Evolutionary conservation across 106 monocot species (phyloP), one percentile per base, ranked within the genome.

Genomic region (Agapanthus africanus): DNA sequence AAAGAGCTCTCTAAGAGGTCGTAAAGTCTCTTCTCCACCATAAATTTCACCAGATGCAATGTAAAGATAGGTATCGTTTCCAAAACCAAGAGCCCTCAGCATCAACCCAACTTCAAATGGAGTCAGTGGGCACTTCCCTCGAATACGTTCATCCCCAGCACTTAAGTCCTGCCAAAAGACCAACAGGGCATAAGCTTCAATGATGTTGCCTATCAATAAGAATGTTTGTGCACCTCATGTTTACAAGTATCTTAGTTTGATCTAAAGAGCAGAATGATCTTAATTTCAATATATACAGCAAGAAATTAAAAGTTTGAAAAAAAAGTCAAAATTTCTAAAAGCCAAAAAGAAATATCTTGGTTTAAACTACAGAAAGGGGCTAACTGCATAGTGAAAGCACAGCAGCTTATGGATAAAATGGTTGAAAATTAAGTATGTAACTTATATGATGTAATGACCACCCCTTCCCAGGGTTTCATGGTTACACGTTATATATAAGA

Each of bases 1-100:
- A 79, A 97, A 97, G 41, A 92, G 86, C 4, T 80, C 74, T 69
- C 72, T 80, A 11, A 97, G 88, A 69, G 92, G 92, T 35, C 56
- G 65, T 30, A 92, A 67, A 54, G 92, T 90, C 54, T 77, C 54
- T 65, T 90, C 87, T 66, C 92, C 97, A 27, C 91, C 92, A 79
- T 92, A 92, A 74, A 92, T 92, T 40, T 87, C 97, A 61, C 97
- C 97, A 36, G 97, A 89, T 70, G 97, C 97, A 69, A 97, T 70
- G 61, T 97, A 97, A 50, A 97, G 41, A 59, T 80, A 73, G 14
- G 92, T 79, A 62, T 87, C 84, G 70, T 97, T 97, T 52, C 47
- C 64, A 81, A 92, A 92, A 52, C 97, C 92, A 68, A 97, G 89
- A 40, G 82, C 92, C 33, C 80, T 81, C 22, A 97, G 69, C 92